Evolutionary conservation across 2,329 filamentous ascomycete genomes (phyloP).

Genomic region (Colletotrichum lupini): DNA sequence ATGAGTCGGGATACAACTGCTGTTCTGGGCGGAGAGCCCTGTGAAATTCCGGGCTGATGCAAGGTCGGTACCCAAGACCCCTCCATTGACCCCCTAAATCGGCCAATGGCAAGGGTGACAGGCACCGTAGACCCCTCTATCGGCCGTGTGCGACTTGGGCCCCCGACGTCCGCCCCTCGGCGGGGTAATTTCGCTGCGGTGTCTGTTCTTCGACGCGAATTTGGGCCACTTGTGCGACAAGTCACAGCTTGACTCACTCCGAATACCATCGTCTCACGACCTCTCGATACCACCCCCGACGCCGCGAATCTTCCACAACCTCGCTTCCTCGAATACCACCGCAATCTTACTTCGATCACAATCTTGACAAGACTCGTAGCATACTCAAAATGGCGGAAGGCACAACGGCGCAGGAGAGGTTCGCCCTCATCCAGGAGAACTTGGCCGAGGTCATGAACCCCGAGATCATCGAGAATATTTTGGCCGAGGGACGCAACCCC

Average conservation of each 20-base stretch:
- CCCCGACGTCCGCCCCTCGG: conserved; percentile 35
- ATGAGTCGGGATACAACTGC: conserved; percentile 4
- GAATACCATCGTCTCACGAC: conserved; percentile 1
- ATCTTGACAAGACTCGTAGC: not conserved
- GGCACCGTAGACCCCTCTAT: conserved; percentile 33
- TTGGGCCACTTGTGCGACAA: conserved; percentile 27
- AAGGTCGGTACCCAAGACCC: not conserved
- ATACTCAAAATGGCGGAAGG: conserved; percentile 38
- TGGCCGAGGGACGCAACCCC: conserved; percentile 76
- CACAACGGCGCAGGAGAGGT: conserved; percentile 67
- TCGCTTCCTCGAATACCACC: not conserved
- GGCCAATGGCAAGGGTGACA: conserved; percentile 27
- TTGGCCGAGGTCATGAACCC: conserved; percentile 85
- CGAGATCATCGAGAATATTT: conserved; percentile 82
- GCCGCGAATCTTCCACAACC: not conserved
- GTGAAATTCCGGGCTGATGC: conserved; percentile 4
- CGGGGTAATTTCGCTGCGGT: conserved; percentile 35
- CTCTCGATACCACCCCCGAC: not conserved
- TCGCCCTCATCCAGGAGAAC: conserved; percentile 83
- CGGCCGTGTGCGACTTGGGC: conserved; percentile 21
- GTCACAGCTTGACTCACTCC: conserved; percentile 29
- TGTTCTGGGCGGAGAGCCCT: conserved; percentile 27
- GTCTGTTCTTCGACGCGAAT: conserved; percentile 10
- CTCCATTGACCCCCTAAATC: conserved; percentile 13
- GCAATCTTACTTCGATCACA: not conserved